Base-by-base conservation (phyloP, 169 alveolate species). In the Plasmodium chabaudi region DNA sequence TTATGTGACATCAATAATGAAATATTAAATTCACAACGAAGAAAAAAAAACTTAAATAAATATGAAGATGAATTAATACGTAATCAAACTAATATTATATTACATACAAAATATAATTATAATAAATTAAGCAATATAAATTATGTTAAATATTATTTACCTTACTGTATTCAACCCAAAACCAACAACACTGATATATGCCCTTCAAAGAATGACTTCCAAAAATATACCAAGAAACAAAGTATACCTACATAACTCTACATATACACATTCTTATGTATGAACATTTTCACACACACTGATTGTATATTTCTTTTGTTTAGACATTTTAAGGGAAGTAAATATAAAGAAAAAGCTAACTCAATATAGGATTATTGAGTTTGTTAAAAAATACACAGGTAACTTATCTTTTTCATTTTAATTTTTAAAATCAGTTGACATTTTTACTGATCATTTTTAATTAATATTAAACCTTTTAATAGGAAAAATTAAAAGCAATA, bases 121-220 rank as follows among this genome's bases (percentile, higher is more conserved):
- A 65, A 75, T 47, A 75, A 44, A 21, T 39, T 75, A 23, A 61
- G 47, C 27, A 75, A 75, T 47, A 65, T 75, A 17, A 75, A 53
- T 47, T 75, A 75, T 75, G 72, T 75, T 9, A 75, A 75, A 63
- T 75, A 75, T 17, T 65, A 46, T 61, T 75, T 75, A 61, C 88
- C 88, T 61, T 75, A 61, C 65, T 75, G 88, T 60, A 56, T 75
- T 34, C 88, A 75, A 42, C 88, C 88, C 42, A 75, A 75, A 61
- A 75, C 88, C 15, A 75, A 75, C 27, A 75, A 75, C 88, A 75
- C 88, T 3, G 53, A 75, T 34, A 46, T 61, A 6, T 75, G 88
- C 60, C 25, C 42, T 46, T 23, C 51, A 1, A 64, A 75, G 60
- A 73, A 59, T n/a, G 42, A 27, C 19, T 13, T 17, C 42, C 70